These are phyloP conservation scores for Paraphaeosphaeria sporulosa DNA, from an alignment of 2,329 filamentous ascomycete genomes.

Conservation along the genomic window DNA sequence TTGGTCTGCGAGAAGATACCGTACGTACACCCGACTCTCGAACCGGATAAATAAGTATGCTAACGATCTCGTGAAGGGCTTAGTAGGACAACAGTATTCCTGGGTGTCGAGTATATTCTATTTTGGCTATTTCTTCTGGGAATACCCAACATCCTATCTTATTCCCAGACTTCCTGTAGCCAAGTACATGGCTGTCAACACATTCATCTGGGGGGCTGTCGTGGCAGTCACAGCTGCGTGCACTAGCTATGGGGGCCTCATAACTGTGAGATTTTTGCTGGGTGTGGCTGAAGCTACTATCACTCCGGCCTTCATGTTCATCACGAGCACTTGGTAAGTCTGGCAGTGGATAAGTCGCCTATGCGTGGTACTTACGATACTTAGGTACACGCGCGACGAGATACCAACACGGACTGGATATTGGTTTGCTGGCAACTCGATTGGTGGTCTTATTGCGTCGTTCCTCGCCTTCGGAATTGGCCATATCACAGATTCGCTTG, in stretches of 20 bases:
- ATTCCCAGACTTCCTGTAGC: slow-evolving; percentile 32
- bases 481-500: slow-evolving; percentile 20
- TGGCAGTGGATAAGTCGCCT: neutral
- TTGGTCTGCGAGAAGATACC: slow-evolving; percentile 52
- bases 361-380: neutral
- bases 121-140: slow-evolving; percentile 50
- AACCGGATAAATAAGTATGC: neutral
- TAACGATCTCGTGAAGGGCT: slow-evolving; percentile 28
- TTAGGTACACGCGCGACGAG: slow-evolving; percentile 39
- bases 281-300: slow-evolving; percentile 29
- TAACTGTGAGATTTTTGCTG: slow-evolving; percentile 25
- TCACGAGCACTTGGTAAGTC: slow-evolving; percentile 33
- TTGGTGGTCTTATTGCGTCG: slow-evolving; percentile 26
- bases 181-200: slow-evolving; percentile 29
- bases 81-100: slow-evolving; percentile 65
- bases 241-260: slow-evolving; percentile 23
- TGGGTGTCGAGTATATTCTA: slow-evolving; percentile 66
- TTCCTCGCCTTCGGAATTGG: slow-evolving; percentile 27
- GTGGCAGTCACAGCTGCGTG: slow-evolving; percentile 46
- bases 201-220: slow-evolving; percentile 39
- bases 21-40: neutral
- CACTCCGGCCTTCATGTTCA: slow-evolving; percentile 33
- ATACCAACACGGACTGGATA: slow-evolving; percentile 40
- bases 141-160: slow-evolving; percentile 29
- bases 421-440: slow-evolving; percentile 53